These are phyloP conservation scores for Colletotrichum tropicale DNA, from an alignment of 2,329 filamentous ascomycete species.

Conservation along the genomic window DNA sequence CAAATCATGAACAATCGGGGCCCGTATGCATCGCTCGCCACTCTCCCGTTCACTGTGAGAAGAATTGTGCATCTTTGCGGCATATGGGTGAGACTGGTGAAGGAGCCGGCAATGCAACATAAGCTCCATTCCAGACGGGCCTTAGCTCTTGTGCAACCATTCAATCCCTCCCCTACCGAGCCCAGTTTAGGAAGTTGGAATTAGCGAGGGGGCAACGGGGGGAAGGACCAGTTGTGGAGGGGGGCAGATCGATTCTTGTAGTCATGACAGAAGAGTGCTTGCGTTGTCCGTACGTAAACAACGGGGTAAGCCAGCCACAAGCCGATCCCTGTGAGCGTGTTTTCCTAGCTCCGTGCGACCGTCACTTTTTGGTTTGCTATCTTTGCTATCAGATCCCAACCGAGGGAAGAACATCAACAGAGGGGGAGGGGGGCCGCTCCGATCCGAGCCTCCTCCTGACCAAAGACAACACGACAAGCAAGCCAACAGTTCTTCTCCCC, in stretches of 20 bases:
- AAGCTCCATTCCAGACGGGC: background rate
- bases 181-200: background rate
- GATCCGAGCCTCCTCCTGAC: background rate
- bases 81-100: background rate
- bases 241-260: background rate
- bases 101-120: background rate
- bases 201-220: background rate
- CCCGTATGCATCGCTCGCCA: background rate
- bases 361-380: background rate
- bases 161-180: background rate
- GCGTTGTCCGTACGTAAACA: background rate
- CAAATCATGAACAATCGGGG: background rate
- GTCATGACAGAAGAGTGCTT: background rate
- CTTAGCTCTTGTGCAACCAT: background rate
- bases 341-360: background rate
- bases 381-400: background rate
- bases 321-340: background rate
- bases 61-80: background rate
- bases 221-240: background rate
- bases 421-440: background rate
- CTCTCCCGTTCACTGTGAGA: background rate
- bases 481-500: background rate
- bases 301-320: background rate
- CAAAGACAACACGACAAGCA: background rate
- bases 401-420: background rate